phyloP scores from a whole-genome alignment of 2,329 filamentous ascomycete species.

The Pseudogymnoascus pannorum region DNA sequence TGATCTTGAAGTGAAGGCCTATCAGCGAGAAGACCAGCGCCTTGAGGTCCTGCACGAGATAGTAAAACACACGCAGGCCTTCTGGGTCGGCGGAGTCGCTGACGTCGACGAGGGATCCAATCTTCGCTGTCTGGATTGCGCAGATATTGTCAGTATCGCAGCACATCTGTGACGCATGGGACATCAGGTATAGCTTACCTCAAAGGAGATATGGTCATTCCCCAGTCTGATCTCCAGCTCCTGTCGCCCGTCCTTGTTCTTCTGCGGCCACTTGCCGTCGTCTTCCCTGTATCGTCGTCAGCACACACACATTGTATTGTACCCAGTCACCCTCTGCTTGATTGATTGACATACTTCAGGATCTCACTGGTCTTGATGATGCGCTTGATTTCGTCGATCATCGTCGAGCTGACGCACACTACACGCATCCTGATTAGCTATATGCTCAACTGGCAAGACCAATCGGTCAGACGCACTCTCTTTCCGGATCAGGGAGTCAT shows the following conservation, averaged over 20 bases:
- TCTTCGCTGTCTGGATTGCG: conserved; percentile 76
- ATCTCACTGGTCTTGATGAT: conserved; percentile 98
- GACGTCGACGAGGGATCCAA: conserved; percentile 92
- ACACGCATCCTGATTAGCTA: conserved; percentile 10
- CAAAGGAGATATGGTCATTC: conserved; percentile 95
- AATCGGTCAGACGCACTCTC: conserved; percentile 63
- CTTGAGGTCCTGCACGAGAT: conserved; percentile 94
- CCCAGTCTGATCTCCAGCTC: conserved; percentile 92
- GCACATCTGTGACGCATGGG: neutral
- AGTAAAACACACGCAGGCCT: conserved; percentile 95
- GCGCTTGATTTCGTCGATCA: conserved; percentile 91
- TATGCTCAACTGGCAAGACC: neutral
- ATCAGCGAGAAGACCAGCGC: conserved; percentile 95
- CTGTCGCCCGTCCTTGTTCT: conserved; percentile 97
- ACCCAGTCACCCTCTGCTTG: neutral
- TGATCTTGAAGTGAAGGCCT: conserved; percentile 94
- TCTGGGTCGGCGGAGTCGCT: conserved; percentile 94
- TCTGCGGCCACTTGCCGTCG: conserved; percentile 96
- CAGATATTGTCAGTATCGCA: neutral
- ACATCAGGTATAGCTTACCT: conserved; percentile 49
- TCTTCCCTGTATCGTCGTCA: conserved; percentile 64
- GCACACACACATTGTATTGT: conserved; percentile 11
- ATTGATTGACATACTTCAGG: conserved; percentile 63
- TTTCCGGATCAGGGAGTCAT: conserved; percentile 97
- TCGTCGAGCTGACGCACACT: conserved; percentile 93